Percentiles rank a stretch among this genome's conserved stretches.
Evolutionary conservation across 2,329 filamentous ascomycete genomes (phyloP).

Genomic region (Macrophomina pseudophaseolina): DNA sequence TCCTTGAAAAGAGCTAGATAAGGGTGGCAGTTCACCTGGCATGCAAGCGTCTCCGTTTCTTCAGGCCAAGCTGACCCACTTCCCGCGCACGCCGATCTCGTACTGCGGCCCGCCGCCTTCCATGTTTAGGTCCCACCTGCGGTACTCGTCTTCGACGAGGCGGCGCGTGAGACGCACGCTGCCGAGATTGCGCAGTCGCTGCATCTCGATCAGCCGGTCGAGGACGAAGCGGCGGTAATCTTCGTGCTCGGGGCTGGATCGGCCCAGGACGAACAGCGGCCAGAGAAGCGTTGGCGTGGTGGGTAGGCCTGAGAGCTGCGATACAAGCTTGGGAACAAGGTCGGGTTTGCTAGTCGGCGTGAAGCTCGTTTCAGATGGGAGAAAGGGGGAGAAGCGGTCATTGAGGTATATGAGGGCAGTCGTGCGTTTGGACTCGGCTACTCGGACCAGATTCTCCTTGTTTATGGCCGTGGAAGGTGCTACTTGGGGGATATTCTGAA

Average conservation of each 20-base stretch:
- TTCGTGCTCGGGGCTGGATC: conserved; percentile 33
- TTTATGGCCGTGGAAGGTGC: conserved; percentile 26
- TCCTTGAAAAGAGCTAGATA: background rate
- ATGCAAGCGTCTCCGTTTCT: background rate
- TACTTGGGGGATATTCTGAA: background rate
- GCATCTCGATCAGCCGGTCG: conserved; percentile 34
- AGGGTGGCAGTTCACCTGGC: too few relatives aligned
- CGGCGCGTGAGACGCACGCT: conserved; percentile 33
- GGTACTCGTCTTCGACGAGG: conserved; percentile 21
- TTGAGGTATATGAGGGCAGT: conserved; percentile 39
- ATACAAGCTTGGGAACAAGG: conserved; percentile 35
- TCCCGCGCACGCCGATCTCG: conserved; percentile 9
- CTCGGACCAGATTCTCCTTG: conserved; percentile 31
- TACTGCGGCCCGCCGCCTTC: background rate
- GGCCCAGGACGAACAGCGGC: conserved; percentile 33
- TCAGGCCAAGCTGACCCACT: conserved; percentile 19
- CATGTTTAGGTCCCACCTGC: conserved; percentile 2
- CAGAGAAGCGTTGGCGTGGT: conserved; percentile 24
- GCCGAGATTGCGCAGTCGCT: conserved; percentile 36
- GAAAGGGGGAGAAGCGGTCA: conserved; percentile 27
- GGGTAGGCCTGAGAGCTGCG: conserved; percentile 16
- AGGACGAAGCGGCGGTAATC: conserved; percentile 39
- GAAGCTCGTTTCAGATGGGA: background rate
- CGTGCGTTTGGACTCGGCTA: conserved; percentile 39
- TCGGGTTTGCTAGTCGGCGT: conserved; percentile 21